Evolutionary conservation across 164 flowering plant species (phyloP).

Genomic region (Pachysandra terminalis): DNA sequence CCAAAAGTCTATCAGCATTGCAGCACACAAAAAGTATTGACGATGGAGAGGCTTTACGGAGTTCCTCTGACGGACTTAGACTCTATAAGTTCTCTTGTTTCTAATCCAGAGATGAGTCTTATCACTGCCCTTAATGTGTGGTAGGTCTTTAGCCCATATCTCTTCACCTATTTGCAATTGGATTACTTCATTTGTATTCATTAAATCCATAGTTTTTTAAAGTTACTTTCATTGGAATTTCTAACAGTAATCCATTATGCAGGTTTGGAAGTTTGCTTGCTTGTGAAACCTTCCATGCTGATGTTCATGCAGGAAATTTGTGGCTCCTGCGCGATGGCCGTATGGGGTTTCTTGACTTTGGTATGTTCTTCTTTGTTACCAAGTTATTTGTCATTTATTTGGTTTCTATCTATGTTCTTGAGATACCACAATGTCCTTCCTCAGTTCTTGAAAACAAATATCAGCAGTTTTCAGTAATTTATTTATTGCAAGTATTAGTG

Average conservation of each 20-base stretch:
- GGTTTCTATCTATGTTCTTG: neutral
- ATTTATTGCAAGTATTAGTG: neutral
- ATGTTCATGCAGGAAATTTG: slow-evolving; percentile 96
- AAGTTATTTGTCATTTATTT: neutral
- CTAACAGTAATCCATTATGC: slow-evolving; percentile 15
- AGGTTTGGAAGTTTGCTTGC: slow-evolving; percentile 99
- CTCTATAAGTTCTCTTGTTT: slow-evolving; percentile 79
- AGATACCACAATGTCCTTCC: neutral
- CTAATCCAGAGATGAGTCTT: slow-evolving; percentile 83
- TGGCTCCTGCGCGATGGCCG: slow-evolving; percentile 97
- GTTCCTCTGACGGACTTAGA: slow-evolving; percentile 95
- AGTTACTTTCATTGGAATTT: neutral
- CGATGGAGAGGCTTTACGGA: slow-evolving; percentile 97
- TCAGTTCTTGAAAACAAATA: neutral
- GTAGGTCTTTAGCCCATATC: slow-evolving; percentile 36
- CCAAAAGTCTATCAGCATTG: slow-evolving; percentile 78
- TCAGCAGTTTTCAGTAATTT: neutral
- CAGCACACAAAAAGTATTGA: slow-evolving; percentile 66
- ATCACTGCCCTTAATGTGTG: slow-evolving; percentile 95
- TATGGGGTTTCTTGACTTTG: slow-evolving; percentile 95
- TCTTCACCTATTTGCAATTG: neutral
- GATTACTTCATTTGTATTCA: slow-evolving; percentile 7
- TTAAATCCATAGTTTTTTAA: neutral
- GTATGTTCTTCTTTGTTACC: slow-evolving; percentile 29
- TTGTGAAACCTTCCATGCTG: slow-evolving; percentile 93